These are phyloP conservation scores for Metroxylon sagu DNA, from an alignment of 176 grass and related monocot genomes.

Conservation along the genomic window DNA sequence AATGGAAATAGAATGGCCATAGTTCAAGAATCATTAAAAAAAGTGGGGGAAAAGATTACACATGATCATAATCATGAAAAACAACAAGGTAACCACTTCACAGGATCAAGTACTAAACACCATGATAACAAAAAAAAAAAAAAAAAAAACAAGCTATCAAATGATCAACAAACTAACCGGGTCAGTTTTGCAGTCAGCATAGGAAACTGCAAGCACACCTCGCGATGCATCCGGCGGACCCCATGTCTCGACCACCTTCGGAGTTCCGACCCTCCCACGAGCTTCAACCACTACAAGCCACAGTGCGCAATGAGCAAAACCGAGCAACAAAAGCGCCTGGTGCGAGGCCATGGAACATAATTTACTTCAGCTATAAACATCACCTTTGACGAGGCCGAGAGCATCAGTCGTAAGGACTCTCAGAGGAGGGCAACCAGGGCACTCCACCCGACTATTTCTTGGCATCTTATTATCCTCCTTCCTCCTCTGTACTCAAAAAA, in stretches of 20 bases:
- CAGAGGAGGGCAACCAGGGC: slow-evolving; percentile 72
- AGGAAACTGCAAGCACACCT: slow-evolving; percentile 45
- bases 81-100: not conserved
- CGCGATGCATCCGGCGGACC: slow-evolving; percentile 62
- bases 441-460: slow-evolving; percentile 51
- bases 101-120: not conserved
- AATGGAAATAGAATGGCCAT: too few species aligned
- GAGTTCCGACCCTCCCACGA: slow-evolving; percentile 36
- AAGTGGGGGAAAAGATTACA: not conserved
- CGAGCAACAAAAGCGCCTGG: not conserved
- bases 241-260: slow-evolving; percentile 84
- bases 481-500: too few species aligned
- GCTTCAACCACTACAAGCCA: slow-evolving; percentile 57
- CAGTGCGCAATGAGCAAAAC: not conserved
- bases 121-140: too few species aligned
- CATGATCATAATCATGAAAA: not conserved
- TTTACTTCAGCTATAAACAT: not conserved
- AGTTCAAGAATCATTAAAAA: too few species aligned
- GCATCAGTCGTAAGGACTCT: slow-evolving; percentile 57
- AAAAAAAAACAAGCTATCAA: not conserved
- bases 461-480: slow-evolving; percentile 38
- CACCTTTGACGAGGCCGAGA: slow-evolving; percentile 93
- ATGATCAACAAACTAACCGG: slow-evolving; percentile 33
- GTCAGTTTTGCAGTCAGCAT: slow-evolving; percentile 41
- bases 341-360: not conserved